These are phyloP conservation scores for Carex myosuroides DNA, from an alignment of 176 grass and related monocot species.

Conservation along the genomic window DNA sequence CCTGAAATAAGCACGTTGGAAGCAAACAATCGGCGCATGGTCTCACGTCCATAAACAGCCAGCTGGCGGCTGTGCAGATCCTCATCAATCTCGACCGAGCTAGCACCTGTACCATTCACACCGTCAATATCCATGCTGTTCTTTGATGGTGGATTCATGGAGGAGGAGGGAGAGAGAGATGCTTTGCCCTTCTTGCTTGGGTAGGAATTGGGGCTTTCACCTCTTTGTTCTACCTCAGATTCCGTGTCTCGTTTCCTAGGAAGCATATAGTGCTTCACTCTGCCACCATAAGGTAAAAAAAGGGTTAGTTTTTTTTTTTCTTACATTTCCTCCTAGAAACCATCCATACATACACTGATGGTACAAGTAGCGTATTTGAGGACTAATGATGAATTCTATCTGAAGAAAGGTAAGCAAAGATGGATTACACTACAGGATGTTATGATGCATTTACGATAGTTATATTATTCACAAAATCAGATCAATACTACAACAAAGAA, in stretches of 20 bases:
- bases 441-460: background rate
- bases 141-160: constrained; percentile 13
- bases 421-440: background rate
- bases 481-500: background rate
- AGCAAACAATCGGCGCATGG: constrained; percentile 73
- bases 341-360: background rate
- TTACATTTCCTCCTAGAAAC: background rate
- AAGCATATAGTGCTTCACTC: constrained; percentile 47
- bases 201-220: background rate
- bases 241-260: constrained; percentile 35
- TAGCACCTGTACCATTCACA: constrained; percentile 1
- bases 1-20: constrained; percentile 74
- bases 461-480: background rate
- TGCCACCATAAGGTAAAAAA: constrained; percentile 24
- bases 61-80: constrained; percentile 88
- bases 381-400: background rate
- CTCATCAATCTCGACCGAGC: constrained; percentile 55
- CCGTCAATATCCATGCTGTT: background rate
- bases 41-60: constrained; percentile 71
- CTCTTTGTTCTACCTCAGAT: constrained; percentile 42
- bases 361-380: background rate
- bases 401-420: background rate
- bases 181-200: constrained; percentile 11
- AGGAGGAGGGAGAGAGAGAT: constrained; percentile 14
- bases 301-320: background rate